phyloP scores from a whole-genome alignment of 176 grass and related monocot genomes.

The Paspalum vaginatum region DNA sequence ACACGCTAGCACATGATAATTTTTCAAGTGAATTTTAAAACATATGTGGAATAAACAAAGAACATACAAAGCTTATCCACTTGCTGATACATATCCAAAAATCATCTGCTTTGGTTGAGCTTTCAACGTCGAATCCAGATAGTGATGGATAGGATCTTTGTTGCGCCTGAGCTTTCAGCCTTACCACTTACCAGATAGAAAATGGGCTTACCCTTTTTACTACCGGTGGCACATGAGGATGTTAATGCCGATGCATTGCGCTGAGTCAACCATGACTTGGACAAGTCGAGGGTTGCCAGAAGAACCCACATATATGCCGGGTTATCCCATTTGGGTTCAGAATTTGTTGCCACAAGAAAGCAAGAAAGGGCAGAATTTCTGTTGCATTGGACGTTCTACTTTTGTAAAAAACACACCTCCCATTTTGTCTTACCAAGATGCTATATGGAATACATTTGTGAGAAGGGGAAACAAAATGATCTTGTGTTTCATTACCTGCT shows the following conservation, averaged over 20 bases:
- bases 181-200: slow-evolving; percentile 41
- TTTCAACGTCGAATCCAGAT: slow-evolving; percentile 15
- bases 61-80: slow-evolving; percentile 37
- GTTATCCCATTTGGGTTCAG: background rate
- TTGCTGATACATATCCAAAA: slow-evolving; percentile 36
- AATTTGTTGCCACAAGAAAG: background rate
- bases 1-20: background rate
- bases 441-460: background rate
- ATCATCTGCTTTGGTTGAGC: slow-evolving; percentile 44
- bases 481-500: background rate
- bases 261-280: slow-evolving; percentile 8
- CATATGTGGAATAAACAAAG: slow-evolving; percentile 25
- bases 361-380: background rate
- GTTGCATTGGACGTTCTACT: background rate
- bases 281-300: background rate
- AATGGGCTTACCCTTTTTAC: slow-evolving; percentile 23
- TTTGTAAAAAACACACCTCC: background rate
- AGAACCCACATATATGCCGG: background rate
- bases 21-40: background rate
- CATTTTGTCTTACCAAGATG: background rate
- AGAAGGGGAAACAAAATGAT: background rate
- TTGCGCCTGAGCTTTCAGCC: slow-evolving; percentile 26
- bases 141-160: slow-evolving; percentile 31
- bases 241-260: background rate
- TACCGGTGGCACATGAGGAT: slow-evolving; percentile 38